Evolutionary conservation across 208 protist species (phyloP).

Genomic region (Acanthamoeba sp.): DNA sequence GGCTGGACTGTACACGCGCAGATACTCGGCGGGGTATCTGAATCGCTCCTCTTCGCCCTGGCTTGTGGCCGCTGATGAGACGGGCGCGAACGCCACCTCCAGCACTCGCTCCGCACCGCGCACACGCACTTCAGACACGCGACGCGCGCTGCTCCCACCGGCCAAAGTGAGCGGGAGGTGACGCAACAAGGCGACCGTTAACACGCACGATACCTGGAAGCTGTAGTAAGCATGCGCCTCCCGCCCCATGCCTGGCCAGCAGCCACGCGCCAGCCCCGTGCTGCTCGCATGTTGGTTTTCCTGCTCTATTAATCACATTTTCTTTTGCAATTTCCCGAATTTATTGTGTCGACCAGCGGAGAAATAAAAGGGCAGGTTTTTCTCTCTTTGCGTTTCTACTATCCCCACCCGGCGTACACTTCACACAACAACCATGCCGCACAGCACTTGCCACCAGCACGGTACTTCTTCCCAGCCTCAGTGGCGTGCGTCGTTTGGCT

Average conservation of each 20-base stretch:
- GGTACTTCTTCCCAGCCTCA: not conserved
- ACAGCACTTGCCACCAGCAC: not conserved
- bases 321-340: not conserved
- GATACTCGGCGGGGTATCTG: constrained; percentile 76
- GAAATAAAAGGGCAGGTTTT: not conserved
- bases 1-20: constrained; percentile 75
- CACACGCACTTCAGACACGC: not conserved
- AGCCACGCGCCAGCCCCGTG: not conserved
- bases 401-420: not conserved
- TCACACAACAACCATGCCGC: too few species aligned
- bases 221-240: not conserved
- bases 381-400: not conserved
- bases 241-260: not conserved
- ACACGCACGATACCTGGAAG: not conserved
- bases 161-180: not conserved
- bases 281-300: not conserved
- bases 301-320: not conserved
- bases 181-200: not conserved
- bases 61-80: not conserved
- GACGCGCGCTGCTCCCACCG: not conserved
- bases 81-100: constrained; percentile 47
- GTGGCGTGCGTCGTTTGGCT: not conserved
- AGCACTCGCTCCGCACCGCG: constrained; percentile 5
- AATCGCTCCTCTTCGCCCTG: not conserved
- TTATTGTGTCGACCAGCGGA: not conserved